Evolutionary conservation across 352 stramenopile species (phyloP).

Genomic region (Globisporangium megalacanthum): DNA sequence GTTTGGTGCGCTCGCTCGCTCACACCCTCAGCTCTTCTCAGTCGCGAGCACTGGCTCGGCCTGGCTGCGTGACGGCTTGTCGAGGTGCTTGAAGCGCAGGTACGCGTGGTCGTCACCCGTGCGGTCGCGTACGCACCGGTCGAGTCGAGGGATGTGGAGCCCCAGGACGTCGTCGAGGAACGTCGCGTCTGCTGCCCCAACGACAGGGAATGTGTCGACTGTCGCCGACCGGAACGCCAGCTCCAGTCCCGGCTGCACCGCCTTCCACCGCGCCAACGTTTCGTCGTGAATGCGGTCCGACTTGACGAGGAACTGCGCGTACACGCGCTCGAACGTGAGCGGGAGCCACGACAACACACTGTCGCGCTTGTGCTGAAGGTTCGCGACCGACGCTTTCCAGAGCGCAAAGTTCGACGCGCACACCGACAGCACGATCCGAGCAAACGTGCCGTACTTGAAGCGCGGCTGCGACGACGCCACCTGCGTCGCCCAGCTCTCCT

Average conservation of each 20-base stretch:
- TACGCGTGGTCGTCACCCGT: conserved; percentile 78
- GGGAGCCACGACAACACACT: conserved; percentile 75
- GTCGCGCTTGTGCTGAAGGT: conserved; percentile 62
- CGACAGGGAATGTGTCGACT: conserved; percentile 57
- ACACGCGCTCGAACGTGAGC: conserved; percentile 64
- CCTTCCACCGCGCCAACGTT: conserved; percentile 58
- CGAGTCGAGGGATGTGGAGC: conserved; percentile 70
- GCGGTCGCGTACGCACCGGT: conserved; percentile 77
- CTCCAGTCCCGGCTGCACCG: conserved; percentile 71
- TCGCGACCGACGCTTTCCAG: conserved; percentile 62
- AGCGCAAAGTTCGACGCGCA: conserved; percentile 58
- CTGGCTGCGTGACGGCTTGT: conserved; percentile 30
- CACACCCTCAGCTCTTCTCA: conserved; percentile 4
- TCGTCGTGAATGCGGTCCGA: conserved; percentile 75
- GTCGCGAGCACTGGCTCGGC: conserved; percentile 9
- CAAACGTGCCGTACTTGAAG: conserved; percentile 66
- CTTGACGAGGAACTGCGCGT: conserved; percentile 65
- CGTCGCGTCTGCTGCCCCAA: conserved; percentile 50
- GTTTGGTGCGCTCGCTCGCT: not conserved
- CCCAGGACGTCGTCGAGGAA: conserved; percentile 79
- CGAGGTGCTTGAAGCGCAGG: conserved; percentile 75
- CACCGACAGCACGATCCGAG: conserved; percentile 68
- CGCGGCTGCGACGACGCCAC: conserved; percentile 59
- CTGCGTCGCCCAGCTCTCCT: conserved; percentile 76
- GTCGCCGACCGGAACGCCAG: conserved; percentile 51